A percentile compares a stretch with the other conserved stretches of the same genome.
phyloP scores from a whole-genome alignment of 2,329 filamentous ascomycete species.

The Ceratocystis colombiana region DNA sequence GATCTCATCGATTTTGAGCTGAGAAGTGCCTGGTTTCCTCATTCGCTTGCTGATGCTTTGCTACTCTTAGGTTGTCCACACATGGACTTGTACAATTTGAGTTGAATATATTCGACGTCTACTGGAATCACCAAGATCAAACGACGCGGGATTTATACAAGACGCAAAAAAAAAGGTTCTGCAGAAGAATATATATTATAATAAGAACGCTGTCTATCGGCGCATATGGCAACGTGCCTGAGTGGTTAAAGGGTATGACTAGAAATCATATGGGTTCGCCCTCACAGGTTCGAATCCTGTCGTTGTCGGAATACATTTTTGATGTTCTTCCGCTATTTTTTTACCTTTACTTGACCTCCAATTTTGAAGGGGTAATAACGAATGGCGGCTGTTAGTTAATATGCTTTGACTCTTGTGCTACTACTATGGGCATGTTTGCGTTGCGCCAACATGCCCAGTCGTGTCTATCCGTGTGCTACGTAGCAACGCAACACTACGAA shows the following conservation, averaged over 20 bases:
- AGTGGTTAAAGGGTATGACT: slow-evolving; percentile 25
- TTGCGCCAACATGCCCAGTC: not conserved
- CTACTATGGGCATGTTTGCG: not conserved
- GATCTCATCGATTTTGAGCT: too few relatives aligned
- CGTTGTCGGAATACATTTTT: slow-evolving; percentile 14
- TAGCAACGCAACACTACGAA: not conserved
- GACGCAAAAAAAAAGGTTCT: too few relatives aligned
- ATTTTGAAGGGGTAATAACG: not conserved
- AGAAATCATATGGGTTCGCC: slow-evolving; percentile 23
- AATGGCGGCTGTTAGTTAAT: not conserved
- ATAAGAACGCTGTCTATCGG: rapidly evolving
- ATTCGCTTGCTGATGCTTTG: too few relatives aligned
- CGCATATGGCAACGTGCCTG: slow-evolving; percentile 17
- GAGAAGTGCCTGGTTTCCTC: too few relatives aligned
- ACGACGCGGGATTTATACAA: too few relatives aligned
- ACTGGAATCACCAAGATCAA: too few relatives aligned
- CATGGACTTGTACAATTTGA: too few relatives aligned
- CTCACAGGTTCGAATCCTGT: slow-evolving; percentile 24
- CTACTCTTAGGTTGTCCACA: too few relatives aligned
- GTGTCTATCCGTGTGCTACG: not conserved
- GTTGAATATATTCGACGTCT: too few relatives aligned
- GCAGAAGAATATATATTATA: too few relatives aligned
- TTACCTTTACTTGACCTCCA: not conserved
- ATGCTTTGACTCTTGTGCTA: not conserved
- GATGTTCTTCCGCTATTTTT: not conserved